Evolutionary conservation across 345 rosid genomes (phyloP), one percentile per base, ranked within the genome.

Genomic region (Eucalyptus regnans): DNA sequence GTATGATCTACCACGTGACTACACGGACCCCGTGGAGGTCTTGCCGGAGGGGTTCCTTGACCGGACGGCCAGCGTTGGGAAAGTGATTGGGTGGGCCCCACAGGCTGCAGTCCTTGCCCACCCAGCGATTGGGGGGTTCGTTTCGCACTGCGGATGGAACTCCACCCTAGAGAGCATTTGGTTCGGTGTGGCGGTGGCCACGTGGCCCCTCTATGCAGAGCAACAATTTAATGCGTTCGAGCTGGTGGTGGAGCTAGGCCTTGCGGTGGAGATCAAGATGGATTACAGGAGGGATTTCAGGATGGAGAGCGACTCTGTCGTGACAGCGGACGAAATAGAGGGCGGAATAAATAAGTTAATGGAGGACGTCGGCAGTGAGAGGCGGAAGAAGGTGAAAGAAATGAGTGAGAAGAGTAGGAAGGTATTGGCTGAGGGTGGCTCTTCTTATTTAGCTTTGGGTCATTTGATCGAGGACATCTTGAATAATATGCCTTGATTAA

Each of bases 71-170:
- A 84, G 81, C 79, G 50, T 66, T 1, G 97, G 96, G 9, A 90
- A 50, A 31, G n/a, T n/a, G 88, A 87, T 87, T 8, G 94, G 94
- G 50, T 94, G 96, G 97, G 94, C 96, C 16, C 97, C 96, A 31
- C 91, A 90, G 20, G 85, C 41, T 5, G 58, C 44, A 11, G 62
- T 89, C 3, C 80, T 89, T 25, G 91, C 87, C n/a, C 80, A 68
- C 22, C 79, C 41, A 1, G 79, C 79, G 41, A 31, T 66, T 31
- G 79, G 41, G 79, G 79, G 79, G 0, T 66, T 66, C 79, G 20
- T 31, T 17, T 66, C 79, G 20, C 79, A 66, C 79, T 66, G 79
- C 1, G 79, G 79, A 7, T 93, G 96, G 96, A 94, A 95, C 83
- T 95, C 97, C 3, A 90, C 52, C 1, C 31, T 95, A 6, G 96